A percentile compares a stretch with the other conserved stretches of the same genome.
These are phyloP conservation scores for Pseudogymnoascus sp. DNA, from an alignment of 2,329 filamentous ascomycete species.

Conservation along the genomic window DNA sequence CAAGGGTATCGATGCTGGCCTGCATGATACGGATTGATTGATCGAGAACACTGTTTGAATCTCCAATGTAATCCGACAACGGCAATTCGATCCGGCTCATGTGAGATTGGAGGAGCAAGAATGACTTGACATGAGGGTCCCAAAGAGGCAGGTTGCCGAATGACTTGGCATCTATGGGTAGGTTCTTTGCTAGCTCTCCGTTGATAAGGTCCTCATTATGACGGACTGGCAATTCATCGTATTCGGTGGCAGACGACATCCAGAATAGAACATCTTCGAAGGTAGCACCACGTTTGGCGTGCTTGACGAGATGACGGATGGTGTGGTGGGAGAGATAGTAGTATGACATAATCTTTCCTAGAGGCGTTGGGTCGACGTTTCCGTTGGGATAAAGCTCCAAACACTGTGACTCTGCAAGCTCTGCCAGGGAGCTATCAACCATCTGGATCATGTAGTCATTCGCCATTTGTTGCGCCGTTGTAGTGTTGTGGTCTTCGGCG, in stretches of 20 bases:
- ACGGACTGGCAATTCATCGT: constrained; percentile 92
- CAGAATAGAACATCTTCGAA: constrained; percentile 81
- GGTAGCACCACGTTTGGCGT: constrained; percentile 65
- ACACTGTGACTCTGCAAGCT: constrained; percentile 78
- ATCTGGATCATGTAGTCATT: constrained; percentile 93
- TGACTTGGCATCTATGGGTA: constrained; percentile 49
- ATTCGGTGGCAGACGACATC: constrained; percentile 92
- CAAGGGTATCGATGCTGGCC: constrained; percentile 85
- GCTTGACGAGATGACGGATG: constrained; percentile 71
- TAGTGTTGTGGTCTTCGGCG: constrained; percentile 82
- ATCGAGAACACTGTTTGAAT: constrained; percentile 82
- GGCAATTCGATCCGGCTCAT: constrained; percentile 89
- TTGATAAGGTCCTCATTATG: constrained; percentile 99
- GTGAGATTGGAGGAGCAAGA: constrained; percentile 86
- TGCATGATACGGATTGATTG: constrained; percentile 96
- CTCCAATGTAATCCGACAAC: constrained; percentile 94
- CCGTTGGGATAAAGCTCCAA: constrained; percentile 77
- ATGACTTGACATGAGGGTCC: constrained; percentile 97
- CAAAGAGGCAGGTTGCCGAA: constrained; percentile 78
- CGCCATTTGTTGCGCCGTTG: constrained; percentile 74
- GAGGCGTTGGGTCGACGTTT: constrained; percentile 78
- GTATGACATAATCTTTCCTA: constrained; percentile 99
- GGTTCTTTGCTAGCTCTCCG: constrained; percentile 72
- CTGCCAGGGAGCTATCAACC: constrained; percentile 76
- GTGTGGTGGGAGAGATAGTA: constrained; percentile 97